Percentiles rank a stretch among this genome's conserved stretches.
Conservation (phyloP, 2,329 filamentous ascomycete species). For the Lasiodiplodia gonubiensis region DNA sequence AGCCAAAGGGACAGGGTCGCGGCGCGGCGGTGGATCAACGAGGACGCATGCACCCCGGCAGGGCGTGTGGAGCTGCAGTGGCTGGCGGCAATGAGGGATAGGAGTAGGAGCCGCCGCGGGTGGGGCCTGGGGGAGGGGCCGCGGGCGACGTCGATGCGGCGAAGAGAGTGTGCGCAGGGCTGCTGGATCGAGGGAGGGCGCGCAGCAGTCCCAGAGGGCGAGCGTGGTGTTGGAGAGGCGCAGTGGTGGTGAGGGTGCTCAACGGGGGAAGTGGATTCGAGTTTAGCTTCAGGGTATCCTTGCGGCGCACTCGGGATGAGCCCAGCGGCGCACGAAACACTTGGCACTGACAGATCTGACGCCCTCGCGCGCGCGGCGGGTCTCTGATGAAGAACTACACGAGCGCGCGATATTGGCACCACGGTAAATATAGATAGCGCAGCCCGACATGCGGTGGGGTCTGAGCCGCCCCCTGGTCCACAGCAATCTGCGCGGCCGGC, state of each 20-base stretch:
- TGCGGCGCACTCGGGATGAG: constrained; percentile 23
- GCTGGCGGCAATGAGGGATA: constrained; percentile 28
- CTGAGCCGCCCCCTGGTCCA: constrained; percentile 28
- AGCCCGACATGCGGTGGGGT: constrained; percentile 24
- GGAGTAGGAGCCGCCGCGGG: constrained; percentile 26
- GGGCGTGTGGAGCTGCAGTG: constrained; percentile 25
- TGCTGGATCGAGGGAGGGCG: constrained; percentile 21
- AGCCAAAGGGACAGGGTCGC: constrained; percentile 19
- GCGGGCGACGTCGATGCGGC: not conserved
- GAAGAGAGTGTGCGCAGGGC: constrained; percentile 23
- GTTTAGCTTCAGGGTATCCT: constrained; percentile 25
- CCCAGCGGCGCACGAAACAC: constrained; percentile 27
- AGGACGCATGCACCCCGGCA: constrained; percentile 23
- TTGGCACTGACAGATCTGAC: constrained; percentile 27
- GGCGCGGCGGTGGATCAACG: constrained; percentile 22
- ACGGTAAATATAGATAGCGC: constrained; percentile 28
- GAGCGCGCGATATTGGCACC: constrained; percentile 23
- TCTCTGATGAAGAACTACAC: constrained; percentile 29
- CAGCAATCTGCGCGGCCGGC: constrained; percentile 25
- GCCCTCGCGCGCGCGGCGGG: constrained; percentile 18
- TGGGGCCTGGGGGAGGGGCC: not conserved
- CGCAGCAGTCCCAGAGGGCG: constrained; percentile 21
- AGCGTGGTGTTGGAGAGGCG: not conserved
- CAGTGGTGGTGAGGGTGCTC: constrained; percentile 15
- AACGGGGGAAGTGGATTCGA: constrained; percentile 25